Percentiles rank a stretch among this genome's conserved stretches.
phyloP scores from a whole-genome alignment of 139 green algal species.

The Chlamydomonas incerta region DNA sequence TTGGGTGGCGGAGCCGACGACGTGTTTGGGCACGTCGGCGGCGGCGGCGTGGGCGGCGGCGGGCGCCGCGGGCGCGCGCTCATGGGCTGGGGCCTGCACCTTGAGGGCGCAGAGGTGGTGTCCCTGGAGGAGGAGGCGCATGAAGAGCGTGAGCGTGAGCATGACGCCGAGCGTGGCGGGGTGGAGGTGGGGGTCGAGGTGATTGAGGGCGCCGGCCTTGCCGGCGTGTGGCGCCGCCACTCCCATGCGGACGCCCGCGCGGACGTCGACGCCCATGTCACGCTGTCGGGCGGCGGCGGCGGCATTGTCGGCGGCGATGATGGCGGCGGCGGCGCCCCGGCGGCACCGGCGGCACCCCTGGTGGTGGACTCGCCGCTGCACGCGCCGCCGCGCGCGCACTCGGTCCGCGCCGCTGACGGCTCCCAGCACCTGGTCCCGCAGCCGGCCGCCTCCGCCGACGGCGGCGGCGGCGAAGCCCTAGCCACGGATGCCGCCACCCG shows the following conservation, averaged over 20 bases:
- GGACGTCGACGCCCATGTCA: too few relatives aligned
- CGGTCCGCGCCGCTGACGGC: slow-evolving; percentile 1
- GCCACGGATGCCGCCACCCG: not conserved
- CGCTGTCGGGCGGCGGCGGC: not conserved
- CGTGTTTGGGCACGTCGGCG: not conserved
- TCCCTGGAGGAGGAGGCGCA: too few relatives aligned
- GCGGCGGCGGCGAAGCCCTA: not conserved
- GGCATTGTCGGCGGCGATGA: not conserved
- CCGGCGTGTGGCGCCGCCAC: too few relatives aligned
- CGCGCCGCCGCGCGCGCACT: not conserved
- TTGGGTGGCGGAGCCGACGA: too few relatives aligned
- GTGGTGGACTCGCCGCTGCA: not conserved
- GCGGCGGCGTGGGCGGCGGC: not conserved
- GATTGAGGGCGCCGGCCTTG: too few relatives aligned
- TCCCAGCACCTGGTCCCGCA: not conserved
- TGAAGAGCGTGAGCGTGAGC: too few relatives aligned
- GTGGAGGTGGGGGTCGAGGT: too few relatives aligned
- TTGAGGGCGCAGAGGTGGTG: too few relatives aligned
- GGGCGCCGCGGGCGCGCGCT: too few relatives aligned
- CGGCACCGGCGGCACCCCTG: not conserved
- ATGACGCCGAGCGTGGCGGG: too few relatives aligned
- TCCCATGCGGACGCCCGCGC: too few relatives aligned
- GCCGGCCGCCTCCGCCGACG: not conserved
- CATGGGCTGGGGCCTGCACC: too few relatives aligned
- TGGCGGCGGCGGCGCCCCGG: not conserved